Evolutionary conservation across 805 yeast species (phyloP), one percentile per base, ranked within the genome.

Genomic region (Pichia cabralensis): DNA sequence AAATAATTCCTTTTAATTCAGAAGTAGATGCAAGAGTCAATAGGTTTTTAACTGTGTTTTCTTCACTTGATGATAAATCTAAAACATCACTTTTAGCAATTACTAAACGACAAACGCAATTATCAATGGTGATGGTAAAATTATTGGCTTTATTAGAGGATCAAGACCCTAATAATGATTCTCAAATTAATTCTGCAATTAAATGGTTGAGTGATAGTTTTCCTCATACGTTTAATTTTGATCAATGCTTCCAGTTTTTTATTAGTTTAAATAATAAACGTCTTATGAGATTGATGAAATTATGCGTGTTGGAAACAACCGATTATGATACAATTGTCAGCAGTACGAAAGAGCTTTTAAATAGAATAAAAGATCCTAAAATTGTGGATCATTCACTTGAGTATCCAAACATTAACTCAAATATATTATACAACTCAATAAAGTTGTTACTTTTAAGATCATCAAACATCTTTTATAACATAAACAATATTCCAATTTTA

Each of bases 31-130:
- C 61, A 16, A 18, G 94, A 36, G 76, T 76, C 0, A 50, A 57
- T 7, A 60, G 92, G 33, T 42, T 82, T 2, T 50, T 80, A 30
- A 54, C 52, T 2, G 62, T 82, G 2, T 56, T 72, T 33, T 45
- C 58, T 1, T 56, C 53, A 23, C 61, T 86, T 18, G 71, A 75
- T 33, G 66, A 65, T 2, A 76, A 74, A 42, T 69, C 88, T 0
- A 64, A 65, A 41, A 63, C 70, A 17, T 72, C 94, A 0, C 79
- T 85, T 45, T 56, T 64, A 39, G 89, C 95, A 0, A 70, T 83
- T 24, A 67, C 72, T 33, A 71, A 66, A 46, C 65, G 95, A 32
- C 95, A 85, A 49, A 65, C 67, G 31, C 78, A 77, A 43, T 53
- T 72, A 19, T 58, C 80, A 2, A 52, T 59, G 3, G 83, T 72